Evolutionary conservation across 108 stramenopile genomes (phyloP).

Genomic region (Parietichytrium sp.): DNA sequence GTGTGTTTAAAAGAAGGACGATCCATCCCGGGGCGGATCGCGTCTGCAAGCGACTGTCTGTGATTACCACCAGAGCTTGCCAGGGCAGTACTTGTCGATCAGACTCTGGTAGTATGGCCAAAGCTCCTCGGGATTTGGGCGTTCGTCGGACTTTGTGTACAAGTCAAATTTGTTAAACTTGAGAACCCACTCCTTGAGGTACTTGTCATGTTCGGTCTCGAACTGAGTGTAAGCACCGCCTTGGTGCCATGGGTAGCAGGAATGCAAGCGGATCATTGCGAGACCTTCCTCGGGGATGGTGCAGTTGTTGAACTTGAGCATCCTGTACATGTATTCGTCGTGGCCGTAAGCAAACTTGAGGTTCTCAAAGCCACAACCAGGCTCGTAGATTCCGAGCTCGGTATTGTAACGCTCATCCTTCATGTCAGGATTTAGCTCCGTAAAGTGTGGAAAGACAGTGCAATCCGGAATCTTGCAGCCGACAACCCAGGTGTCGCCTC

Average conservation of each 20-base stretch:
- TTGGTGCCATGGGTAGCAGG: conserved; percentile 72
- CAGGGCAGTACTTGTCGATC: conserved; percentile 71
- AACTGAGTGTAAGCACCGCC: conserved; percentile 69
- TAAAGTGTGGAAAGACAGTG: conserved; percentile 72
- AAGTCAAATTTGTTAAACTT: conserved; percentile 75
- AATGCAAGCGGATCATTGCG: conserved; percentile 75
- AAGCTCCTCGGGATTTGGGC: conserved; percentile 62
- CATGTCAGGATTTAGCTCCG: conserved; percentile 72
- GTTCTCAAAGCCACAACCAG: conserved; percentile 68
- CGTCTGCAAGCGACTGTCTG: too few species aligned
- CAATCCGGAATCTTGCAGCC: conserved; percentile 66
- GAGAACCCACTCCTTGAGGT: conserved; percentile 65
- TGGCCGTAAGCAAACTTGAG: conserved; percentile 74
- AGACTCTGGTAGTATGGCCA: conserved; percentile 71
- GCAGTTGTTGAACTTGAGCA: conserved; percentile 69
- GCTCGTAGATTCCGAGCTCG: conserved; percentile 65
- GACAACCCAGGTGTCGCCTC: conserved; percentile 77
- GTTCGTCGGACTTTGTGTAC: conserved; percentile 73
- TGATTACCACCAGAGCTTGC: conserved; percentile 69
- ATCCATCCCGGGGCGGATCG: too few species aligned
- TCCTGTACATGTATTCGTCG: conserved; percentile 79
- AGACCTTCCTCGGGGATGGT: conserved; percentile 68
- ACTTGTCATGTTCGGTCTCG: conserved; percentile 65
- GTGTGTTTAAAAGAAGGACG: too few species aligned
- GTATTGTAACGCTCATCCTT: conserved; percentile 64